Evolutionary conservation across 257 asterid genomes (phyloP).

Genomic region (Fraxinus cuspidata): DNA sequence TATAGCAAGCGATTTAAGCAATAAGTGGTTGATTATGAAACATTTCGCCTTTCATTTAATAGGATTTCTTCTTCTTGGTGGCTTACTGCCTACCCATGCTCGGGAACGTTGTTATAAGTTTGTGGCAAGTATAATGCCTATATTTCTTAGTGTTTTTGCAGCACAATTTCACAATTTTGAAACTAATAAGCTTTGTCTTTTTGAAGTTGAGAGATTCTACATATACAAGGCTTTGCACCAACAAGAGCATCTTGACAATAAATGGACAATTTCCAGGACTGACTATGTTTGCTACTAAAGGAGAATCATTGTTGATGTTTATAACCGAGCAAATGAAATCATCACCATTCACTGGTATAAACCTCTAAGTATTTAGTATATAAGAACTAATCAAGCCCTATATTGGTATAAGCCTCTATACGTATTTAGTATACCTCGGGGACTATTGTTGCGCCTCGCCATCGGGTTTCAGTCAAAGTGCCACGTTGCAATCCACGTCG

Average conservation of each 20-base stretch:
- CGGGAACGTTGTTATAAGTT: slow-evolving; percentile 34
- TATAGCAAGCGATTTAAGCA: neutral
- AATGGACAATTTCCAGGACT: slow-evolving; percentile 50
- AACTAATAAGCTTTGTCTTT: neutral
- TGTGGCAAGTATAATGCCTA: slow-evolving; percentile 24
- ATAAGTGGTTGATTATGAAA: slow-evolving; percentile 18
- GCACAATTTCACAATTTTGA: no score
- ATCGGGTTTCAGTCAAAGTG: no score
- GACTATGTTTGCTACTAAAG: slow-evolving; percentile 34
- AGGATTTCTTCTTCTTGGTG: slow-evolving; percentile 23
- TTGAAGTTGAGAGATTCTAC: slow-evolving; percentile 34
- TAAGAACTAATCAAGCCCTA: neutral
- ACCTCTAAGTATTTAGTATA: slow-evolving; percentile 40
- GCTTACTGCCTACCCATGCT: slow-evolving; percentile 24
- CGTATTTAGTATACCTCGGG: no score
- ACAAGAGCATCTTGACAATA: slow-evolving; percentile 41
- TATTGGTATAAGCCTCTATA: no score
- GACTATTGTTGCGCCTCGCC: no score
- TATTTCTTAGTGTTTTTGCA: neutral
- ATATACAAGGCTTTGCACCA: slow-evolving; percentile 39
- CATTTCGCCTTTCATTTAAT: slow-evolving; percentile 18
- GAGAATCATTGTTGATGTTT: slow-evolving; percentile 39
- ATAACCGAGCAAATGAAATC: slow-evolving; percentile 26
- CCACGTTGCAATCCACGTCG: no score
- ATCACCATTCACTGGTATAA: slow-evolving; percentile 46